phyloP scores from a whole-genome alignment of 2,329 filamentous ascomycete genomes.

The Penicillium sp. region DNA sequence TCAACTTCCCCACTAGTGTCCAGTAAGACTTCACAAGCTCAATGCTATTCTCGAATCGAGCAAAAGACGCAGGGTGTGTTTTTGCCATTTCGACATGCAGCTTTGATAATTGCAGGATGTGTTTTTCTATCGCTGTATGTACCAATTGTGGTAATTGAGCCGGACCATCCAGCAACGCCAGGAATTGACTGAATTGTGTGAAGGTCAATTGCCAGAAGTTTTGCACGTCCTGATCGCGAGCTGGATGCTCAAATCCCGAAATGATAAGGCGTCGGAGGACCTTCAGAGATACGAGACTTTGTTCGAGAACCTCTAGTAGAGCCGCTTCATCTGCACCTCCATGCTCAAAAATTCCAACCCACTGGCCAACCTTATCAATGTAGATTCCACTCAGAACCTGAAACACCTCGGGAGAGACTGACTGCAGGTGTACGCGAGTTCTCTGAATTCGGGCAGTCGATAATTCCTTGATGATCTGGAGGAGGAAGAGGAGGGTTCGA shows the following conservation, averaged over 20 bases:
- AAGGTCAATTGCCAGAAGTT: slow-evolving; percentile 77
- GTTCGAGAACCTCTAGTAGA: slow-evolving; percentile 61
- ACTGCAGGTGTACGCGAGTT: slow-evolving; percentile 70
- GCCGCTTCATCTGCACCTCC: slow-evolving; percentile 55
- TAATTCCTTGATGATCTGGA: slow-evolving; percentile 87
- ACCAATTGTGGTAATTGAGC: slow-evolving; percentile 50
- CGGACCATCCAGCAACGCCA: slow-evolving; percentile 56
- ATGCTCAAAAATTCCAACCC: slow-evolving; percentile 57
- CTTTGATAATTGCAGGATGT: slow-evolving; percentile 85
- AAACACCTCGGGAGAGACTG: slow-evolving; percentile 76
- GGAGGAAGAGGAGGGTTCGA: slow-evolving; percentile 67
- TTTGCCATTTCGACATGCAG: slow-evolving; percentile 82
- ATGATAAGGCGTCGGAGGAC: slow-evolving; percentile 72
- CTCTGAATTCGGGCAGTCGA: slow-evolving; percentile 70
- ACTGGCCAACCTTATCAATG: slow-evolving; percentile 62
- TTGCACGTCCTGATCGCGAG: slow-evolving; percentile 67
- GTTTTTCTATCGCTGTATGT: slow-evolving; percentile 67
- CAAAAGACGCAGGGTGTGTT: slow-evolving; percentile 74
- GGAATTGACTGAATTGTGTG: slow-evolving; percentile 69
- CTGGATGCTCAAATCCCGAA: slow-evolving; percentile 76
- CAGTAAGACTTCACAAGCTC: slow-evolving; percentile 77
- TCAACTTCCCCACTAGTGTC: slow-evolving; percentile 70
- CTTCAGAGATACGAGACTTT: slow-evolving; percentile 73
- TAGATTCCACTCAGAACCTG: slow-evolving; percentile 74
- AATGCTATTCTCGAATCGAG: slow-evolving; percentile 71